phyloP scores from a whole-genome alignment of 257 asterid species.

The Paulownia fortunei region DNA sequence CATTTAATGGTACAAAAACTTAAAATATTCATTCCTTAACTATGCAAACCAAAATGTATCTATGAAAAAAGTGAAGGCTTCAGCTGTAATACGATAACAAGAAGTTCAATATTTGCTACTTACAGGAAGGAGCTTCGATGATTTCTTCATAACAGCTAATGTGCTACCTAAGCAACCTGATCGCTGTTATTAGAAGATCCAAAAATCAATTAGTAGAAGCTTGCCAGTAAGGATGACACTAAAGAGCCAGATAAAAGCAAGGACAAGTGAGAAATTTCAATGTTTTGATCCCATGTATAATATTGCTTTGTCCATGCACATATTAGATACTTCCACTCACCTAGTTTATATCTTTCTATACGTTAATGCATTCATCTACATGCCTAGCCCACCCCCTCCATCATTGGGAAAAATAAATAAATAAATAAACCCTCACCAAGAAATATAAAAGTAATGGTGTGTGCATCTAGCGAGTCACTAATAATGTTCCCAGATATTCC shows the following conservation, averaged over 20 bases:
- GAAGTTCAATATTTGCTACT: constrained; percentile 43
- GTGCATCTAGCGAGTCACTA: neutral
- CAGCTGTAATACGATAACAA: constrained; percentile 23
- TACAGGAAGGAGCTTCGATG: constrained; percentile 91
- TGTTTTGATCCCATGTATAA: neutral
- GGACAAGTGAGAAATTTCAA: neutral
- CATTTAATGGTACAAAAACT: neutral
- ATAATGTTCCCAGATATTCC: neutral
- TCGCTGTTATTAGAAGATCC: constrained; percentile 61
- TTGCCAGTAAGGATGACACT: neutral
- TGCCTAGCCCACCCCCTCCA: neutral
- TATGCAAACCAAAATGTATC: neutral
- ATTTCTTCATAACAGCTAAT: constrained; percentile 95
- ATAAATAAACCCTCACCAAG: neutral
- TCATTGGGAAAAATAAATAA: too few relatives aligned
- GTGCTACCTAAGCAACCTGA: constrained; percentile 97
- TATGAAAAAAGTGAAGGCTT: constrained; percentile 20
- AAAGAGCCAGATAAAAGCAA: constrained; percentile 19
- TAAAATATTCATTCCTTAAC: constrained; percentile 18
- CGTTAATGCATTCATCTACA: neutral
- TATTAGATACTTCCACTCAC: neutral
- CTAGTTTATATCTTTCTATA: constrained; percentile 8
- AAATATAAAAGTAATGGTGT: neutral
- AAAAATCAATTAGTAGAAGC: constrained; percentile 26
- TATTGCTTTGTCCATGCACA: neutral